phyloP scores from a whole-genome alignment of 495 filamentous ascomycete genomes.

The Aspergillus coremiiformis region DNA sequence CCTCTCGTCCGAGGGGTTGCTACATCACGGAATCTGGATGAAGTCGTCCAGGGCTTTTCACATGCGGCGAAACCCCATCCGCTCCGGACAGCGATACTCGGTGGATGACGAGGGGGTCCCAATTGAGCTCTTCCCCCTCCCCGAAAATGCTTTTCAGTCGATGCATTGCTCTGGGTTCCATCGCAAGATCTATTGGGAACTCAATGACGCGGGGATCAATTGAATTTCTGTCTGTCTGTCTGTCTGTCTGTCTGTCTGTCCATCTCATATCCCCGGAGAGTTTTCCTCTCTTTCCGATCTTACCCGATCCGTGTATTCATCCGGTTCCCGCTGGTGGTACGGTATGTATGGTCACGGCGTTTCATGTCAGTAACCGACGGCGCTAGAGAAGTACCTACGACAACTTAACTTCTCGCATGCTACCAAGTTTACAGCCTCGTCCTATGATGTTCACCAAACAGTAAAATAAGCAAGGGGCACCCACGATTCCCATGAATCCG shows the following conservation, averaged over 20 bases:
- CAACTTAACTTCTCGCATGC: too few relatives aligned
- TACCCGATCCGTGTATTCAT: slow-evolving; percentile 17
- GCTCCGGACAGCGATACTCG: too few relatives aligned
- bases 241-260: background rate
- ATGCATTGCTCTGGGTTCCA: too few relatives aligned
- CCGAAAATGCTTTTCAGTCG: too few relatives aligned
- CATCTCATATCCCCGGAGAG: background rate
- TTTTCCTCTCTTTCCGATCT: slow-evolving; percentile 15
- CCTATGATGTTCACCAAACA: background rate
- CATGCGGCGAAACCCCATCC: too few relatives aligned
- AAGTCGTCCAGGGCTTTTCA: too few relatives aligned
- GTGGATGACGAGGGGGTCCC: too few relatives aligned
- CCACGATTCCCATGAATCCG: slow-evolving; percentile 4
- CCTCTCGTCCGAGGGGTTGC: background rate
- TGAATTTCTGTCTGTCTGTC: background rate
- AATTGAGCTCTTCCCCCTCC: too few relatives aligned
- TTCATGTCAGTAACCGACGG: slow-evolving; percentile 3
- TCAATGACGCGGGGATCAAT: background rate
- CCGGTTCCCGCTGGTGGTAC: slow-evolving; percentile 8
- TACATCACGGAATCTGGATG: too few relatives aligned
- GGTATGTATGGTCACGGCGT: slow-evolving; percentile 13
- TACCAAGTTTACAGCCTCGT: slow-evolving; percentile 7
- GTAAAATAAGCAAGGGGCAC: slow-evolving; percentile 3
- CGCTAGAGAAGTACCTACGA: background rate
- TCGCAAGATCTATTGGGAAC: background rate